Evolutionary conservation across 805 yeast species (phyloP).

Genomic region (Candida caryicola): DNA sequence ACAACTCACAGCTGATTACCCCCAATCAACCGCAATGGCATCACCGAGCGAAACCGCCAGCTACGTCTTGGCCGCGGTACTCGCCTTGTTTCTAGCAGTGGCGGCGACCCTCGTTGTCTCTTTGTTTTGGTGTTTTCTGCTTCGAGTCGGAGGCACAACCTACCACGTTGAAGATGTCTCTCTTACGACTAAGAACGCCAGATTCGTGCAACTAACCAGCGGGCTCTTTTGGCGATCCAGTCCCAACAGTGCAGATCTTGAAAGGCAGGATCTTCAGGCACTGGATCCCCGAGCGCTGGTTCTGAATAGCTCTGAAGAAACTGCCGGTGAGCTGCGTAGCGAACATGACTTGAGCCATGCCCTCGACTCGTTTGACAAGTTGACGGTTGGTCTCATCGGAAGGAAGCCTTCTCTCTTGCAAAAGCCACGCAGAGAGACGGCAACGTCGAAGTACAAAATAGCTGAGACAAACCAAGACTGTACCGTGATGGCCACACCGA

Average conservation of each 20-base stretch:
- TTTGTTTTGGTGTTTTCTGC: not conserved
- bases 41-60: constrained; percentile 1
- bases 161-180: not conserved
- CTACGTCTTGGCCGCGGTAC: constrained; percentile 2
- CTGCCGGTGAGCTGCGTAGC: not conserved
- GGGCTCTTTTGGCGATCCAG: not conserved
- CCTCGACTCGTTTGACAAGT: constrained; percentile 13
- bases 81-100: constrained; percentile 1
- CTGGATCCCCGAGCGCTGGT: too few relatives aligned
- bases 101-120: not conserved
- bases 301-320: too few relatives aligned
- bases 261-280: too few relatives aligned
- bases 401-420: constrained; percentile 7
- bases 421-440: constrained; percentile 8
- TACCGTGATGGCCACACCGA: constrained; percentile 15
- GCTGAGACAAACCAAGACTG: constrained; percentile 4
- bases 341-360: constrained; percentile 8
- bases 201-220: not conserved
- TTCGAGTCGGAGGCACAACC: not conserved
- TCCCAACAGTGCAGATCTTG: too few relatives aligned
- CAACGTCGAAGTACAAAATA: constrained; percentile 6
- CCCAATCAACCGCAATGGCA: not conserved
- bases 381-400: constrained; percentile 12
- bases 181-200: not conserved
- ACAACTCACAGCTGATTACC: not conserved